A percentile compares a stretch with the other conserved stretches of the same genome.
Conservation (phyloP, 306 rosid genomes). For the Erythrophleum fordii region DNA sequence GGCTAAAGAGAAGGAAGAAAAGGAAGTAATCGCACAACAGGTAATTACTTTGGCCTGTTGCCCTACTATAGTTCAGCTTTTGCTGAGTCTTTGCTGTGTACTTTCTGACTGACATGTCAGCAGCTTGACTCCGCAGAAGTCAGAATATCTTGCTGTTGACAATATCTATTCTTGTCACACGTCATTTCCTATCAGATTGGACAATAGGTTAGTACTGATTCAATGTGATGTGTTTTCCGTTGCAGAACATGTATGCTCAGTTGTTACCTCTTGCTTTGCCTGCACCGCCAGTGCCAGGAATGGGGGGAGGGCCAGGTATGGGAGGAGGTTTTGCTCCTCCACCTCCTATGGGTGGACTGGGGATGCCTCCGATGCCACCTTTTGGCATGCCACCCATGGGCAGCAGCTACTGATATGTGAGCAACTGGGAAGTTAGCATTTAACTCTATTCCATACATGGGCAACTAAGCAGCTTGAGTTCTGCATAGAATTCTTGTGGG, state of each 20-base stretch:
- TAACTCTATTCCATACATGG: constrained; percentile 37
- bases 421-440: constrained; percentile 25
- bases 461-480: constrained; percentile 49
- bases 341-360: constrained; percentile 85
- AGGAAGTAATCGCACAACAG: constrained; percentile 95
- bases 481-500: constrained; percentile 39
- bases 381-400: constrained; percentile 99
- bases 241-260: constrained; percentile 99
- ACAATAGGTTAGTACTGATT: constrained; percentile 18
- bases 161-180: background rate
- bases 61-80: background rate
- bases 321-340: constrained; percentile 79
- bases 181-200: constrained; percentile 11
- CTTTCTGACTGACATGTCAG: background rate
- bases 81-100: background rate
- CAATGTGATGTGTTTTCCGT: constrained; percentile 33
- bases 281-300: constrained; percentile 98
- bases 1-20: constrained; percentile 88
- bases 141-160: constrained; percentile 7
- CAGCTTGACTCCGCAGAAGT: constrained; percentile 12
- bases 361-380: constrained; percentile 99
- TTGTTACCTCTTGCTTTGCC: constrained; percentile 98
- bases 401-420: constrained; percentile 64
- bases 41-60: constrained; percentile 47
- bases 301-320: constrained; percentile 76